Evolutionary conservation across 192 early-diverging fungal genomes (phyloP).

Genomic region (Dissophora globulifera): DNA sequence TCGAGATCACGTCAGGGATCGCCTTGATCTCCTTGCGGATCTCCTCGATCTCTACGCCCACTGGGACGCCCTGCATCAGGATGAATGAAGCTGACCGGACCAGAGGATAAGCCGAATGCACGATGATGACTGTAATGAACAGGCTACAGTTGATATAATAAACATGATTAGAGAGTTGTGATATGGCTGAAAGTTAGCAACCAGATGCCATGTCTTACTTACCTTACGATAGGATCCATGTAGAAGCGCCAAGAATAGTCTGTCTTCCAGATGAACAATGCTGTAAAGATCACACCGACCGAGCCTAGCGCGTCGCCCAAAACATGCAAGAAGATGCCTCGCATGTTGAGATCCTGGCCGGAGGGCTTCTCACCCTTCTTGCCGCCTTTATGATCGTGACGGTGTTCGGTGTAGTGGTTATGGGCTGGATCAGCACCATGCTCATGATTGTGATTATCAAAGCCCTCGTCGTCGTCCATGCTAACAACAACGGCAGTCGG

Average conservation of each 20-base stretch:
- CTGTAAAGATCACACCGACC: slow-evolving; percentile 85
- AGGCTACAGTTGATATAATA: slow-evolving; percentile 51
- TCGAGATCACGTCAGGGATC: slow-evolving; percentile 71
- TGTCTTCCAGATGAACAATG: slow-evolving; percentile 79
- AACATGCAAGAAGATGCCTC: slow-evolving; percentile 87
- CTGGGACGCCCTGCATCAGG: slow-evolving; percentile 85
- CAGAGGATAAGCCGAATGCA: slow-evolving; percentile 60
- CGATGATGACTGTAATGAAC: slow-evolving; percentile 72
- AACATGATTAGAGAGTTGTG: slow-evolving; percentile 26
- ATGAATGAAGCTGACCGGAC: slow-evolving; percentile 76
- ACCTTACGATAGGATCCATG: slow-evolving; percentile 86
- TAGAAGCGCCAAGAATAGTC: slow-evolving; percentile 79
- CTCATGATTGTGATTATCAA: neutral
- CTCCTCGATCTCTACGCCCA: slow-evolving; percentile 67
- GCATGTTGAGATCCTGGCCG: slow-evolving; percentile 65
- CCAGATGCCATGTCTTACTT: neutral
- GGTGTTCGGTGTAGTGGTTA: slow-evolving; percentile 19
- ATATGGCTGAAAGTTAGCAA: neutral
- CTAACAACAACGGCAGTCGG: slow-evolving; percentile 9
- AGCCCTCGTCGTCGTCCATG: slow-evolving; percentile 27
- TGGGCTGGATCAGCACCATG: slow-evolving; percentile 25
- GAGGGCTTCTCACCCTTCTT: slow-evolving; percentile 36
- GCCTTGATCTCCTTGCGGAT: slow-evolving; percentile 71
- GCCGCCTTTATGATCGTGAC: no score
- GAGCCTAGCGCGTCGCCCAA: slow-evolving; percentile 90